Evolutionary conservation across 2,329 filamentous ascomycete genomes (phyloP), one percentile per base, ranked within the genome.

Genomic region (Apiospora phragmitis): DNA sequence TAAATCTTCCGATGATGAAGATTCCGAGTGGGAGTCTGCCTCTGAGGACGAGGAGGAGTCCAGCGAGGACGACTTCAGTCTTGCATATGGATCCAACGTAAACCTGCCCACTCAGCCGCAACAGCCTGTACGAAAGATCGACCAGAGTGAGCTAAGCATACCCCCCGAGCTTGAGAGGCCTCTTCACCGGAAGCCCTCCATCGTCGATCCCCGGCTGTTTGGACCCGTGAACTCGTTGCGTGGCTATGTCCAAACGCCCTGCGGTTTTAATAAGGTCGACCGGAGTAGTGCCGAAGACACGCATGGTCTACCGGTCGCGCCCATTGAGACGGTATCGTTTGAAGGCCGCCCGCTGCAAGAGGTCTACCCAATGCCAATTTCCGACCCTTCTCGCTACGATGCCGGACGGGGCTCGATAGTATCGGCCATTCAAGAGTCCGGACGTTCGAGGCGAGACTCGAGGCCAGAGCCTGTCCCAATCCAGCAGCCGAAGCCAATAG

Each of bases 401-500:
- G 88, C 85, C 67, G 82, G 81, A 35, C 84, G 85, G 42, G 84
- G 82, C 29, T 88, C 89, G 47, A 77, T 84, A n/a, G 79, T 84
- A 18, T 84, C 84, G 21, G 79, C 70, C 80, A 80, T 79, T 47
- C 79, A 81, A 69, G 81, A 84, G 59, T 77, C 83, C 9, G 78
- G 84, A 38, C 55, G 55, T 38, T 62, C 55, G 3, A 62, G 55
- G 3, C 79, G 82, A 29, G 81, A 80, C 24, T 78, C 81, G 21
- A 85, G 88, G 55, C 88, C 91, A 6, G 89, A 84, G 7, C 85
- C 89, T 0, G 87, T 94, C 42, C 90, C 91, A 14, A 85, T 98
- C n/a, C 92, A 96, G 79, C 94, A 97, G 76, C 95, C 95, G 2
- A 92, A 94, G 75, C 95, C 95, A 2, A 88, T 93, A 71, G 86